phyloP scores from a whole-genome alignment of 2,329 filamentous ascomycete species.

The Coniochaeta hoffmannii region DNA sequence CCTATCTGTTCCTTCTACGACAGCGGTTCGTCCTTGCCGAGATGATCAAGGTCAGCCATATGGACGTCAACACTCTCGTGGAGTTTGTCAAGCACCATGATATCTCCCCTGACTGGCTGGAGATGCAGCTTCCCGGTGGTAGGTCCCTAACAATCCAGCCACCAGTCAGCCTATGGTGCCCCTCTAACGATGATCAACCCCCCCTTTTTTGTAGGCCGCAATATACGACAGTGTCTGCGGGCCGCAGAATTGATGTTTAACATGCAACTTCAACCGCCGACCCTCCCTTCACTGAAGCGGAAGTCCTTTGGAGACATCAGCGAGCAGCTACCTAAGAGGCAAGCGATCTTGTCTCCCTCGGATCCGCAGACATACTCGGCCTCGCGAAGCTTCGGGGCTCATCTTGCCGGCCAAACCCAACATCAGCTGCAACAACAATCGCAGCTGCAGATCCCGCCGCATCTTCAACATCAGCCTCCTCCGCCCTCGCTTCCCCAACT shows the following conservation, averaged over 20 bases:
- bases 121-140: slow-evolving; percentile 28
- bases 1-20: slow-evolving; percentile 1
- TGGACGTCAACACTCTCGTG: slow-evolving; percentile 38
- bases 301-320: slow-evolving; percentile 21
- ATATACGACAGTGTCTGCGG: slow-evolving; percentile 24
- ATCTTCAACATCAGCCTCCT: slow-evolving; percentile 3
- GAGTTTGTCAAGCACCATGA: slow-evolving; percentile 33
- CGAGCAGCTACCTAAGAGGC: slow-evolving; percentile 23
- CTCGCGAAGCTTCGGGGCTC: slow-evolving; percentile 2
- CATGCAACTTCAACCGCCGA: slow-evolving; percentile 16
- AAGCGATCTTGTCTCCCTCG: slow-evolving; percentile 17
- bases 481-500: slow-evolving; percentile 5
- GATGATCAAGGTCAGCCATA: slow-evolving; percentile 48
- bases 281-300: slow-evolving; percentile 21
- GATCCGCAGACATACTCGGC: slow-evolving; percentile 4
- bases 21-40: slow-evolving; percentile 52
- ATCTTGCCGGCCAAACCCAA: slow-evolving; percentile 5
- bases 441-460: not conserved
- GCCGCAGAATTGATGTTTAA: slow-evolving; percentile 23
- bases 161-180: slow-evolving; percentile 1
- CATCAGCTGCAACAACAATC: slow-evolving; percentile 8
- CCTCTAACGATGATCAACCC: slow-evolving; percentile 7
- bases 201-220: slow-evolving; percentile 21
- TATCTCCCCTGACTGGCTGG: slow-evolving; percentile 24
- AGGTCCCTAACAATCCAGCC: slow-evolving; percentile 6